Evolutionary conservation across 805 yeast species (phyloP).

Genomic region (Kodamaea kaohsiungensis): DNA sequence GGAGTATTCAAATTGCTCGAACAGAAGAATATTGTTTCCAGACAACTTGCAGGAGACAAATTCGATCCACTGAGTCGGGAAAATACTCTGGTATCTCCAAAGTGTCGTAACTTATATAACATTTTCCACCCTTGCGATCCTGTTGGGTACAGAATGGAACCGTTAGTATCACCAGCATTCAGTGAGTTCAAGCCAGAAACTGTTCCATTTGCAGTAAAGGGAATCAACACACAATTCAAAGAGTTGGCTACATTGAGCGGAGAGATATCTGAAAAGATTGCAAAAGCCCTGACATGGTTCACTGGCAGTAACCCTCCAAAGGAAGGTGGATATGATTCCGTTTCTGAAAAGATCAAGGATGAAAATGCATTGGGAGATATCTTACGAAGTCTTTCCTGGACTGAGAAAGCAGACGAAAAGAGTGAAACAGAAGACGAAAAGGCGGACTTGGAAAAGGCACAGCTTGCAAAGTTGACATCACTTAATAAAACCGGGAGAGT

Average conservation of each 20-base stretch:
- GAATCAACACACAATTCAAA: conserved; percentile 47
- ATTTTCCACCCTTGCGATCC: conserved; percentile 92
- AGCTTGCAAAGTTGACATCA: conserved; percentile 36
- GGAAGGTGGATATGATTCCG: conserved; percentile 9
- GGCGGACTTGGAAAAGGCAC: conserved; percentile 27
- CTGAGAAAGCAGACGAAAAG: conserved; percentile 12
- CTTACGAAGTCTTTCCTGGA: conserved; percentile 26
- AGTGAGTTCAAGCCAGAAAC: conserved; percentile 53
- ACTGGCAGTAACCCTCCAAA: conserved; percentile 11
- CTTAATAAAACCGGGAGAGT: conserved; percentile 76
- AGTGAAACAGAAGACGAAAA: conserved; percentile 17
- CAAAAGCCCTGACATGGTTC: conserved; percentile 42
- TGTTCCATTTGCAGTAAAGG: conserved; percentile 55
- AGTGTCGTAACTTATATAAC: conserved; percentile 70
- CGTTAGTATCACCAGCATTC: conserved; percentile 58
- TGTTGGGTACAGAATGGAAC: conserved; percentile 86
- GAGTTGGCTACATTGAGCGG: conserved; percentile 42
- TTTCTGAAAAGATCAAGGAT: conserved; percentile 17
- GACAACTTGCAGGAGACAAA: conserved; percentile 19
- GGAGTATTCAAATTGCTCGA: conserved; percentile 82
- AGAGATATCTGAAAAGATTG: conserved; percentile 34
- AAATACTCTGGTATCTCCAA: conserved; percentile 44
- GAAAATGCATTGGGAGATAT: conserved; percentile 47
- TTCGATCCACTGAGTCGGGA: conserved; percentile 18
- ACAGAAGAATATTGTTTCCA: conserved; percentile 56